phyloP scores from a whole-genome alignment of 805 yeast genomes.

The Jamesozyma piceae region DNA sequence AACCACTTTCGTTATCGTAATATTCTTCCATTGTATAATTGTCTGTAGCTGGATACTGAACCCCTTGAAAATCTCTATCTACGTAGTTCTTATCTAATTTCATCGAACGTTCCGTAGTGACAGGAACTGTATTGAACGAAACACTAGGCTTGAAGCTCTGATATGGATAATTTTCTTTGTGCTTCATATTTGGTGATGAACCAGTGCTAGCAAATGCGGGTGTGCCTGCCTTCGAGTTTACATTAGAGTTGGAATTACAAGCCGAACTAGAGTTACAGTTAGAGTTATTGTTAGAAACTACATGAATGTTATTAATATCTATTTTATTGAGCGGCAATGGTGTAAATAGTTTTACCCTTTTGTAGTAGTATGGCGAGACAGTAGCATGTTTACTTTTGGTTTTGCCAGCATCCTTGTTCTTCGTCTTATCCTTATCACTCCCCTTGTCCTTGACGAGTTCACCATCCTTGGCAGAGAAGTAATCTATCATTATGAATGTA shows the following conservation, averaged over 20 bases:
- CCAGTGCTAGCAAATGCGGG: neutral
- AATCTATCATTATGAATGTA: too few species aligned
- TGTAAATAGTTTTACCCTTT: neutral
- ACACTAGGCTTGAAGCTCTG: conserved; percentile 20
- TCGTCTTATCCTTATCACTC: too few species aligned
- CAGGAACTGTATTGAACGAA: conserved; percentile 29
- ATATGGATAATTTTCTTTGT: conserved; percentile 3
- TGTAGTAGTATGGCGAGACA: neutral
- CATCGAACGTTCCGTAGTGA: conserved; percentile 11
- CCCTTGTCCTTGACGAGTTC: too few species aligned
- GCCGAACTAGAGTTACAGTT: neutral
- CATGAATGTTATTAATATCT: neutral
- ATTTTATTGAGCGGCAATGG: neutral
- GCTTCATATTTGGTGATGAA: too few species aligned
- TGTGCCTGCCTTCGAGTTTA: neutral
- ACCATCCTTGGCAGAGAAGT: too few species aligned
- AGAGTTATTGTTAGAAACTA: neutral
- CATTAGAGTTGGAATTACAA: neutral
- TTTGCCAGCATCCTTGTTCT: neutral
- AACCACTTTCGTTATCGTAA: conserved; percentile 26
- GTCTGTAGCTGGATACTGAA: conserved; percentile 10
- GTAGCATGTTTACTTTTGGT: neutral
- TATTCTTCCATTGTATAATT: conserved; percentile 28
- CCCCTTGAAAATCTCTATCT: conserved; percentile 20
- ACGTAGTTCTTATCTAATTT: conserved; percentile 8